Evolutionary conservation across 2,329 filamentous ascomycete genomes (phyloP), one percentile per base, ranked within the genome.

Genomic region (Claviceps sp.): DNA sequence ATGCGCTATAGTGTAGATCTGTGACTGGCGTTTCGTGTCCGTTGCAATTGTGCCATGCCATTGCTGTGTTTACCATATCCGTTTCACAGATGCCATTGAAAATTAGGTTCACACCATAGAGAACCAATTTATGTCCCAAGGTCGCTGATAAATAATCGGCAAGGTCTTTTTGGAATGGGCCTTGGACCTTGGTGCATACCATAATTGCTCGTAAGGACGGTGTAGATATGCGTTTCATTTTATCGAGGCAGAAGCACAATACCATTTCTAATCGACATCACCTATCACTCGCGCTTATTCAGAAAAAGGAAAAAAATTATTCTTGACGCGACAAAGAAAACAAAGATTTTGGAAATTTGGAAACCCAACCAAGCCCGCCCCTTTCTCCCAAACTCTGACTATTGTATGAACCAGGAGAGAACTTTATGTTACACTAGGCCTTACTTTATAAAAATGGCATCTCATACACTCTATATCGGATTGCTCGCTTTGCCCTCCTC

Each of bases 401-500:
- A 59, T 60, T 51, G 52, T 62, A 62, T 66, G 61, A 68, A 68
- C 63, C 67, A 65, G 41, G 50, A 53, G 64, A 62, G 62, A 65
- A 67, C 65, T 73, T 73, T 76, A 76, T 76, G 73, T 66, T 76
- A 76, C 73, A 76, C 70, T 73, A 73, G 68, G 69, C 67, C 66
- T 69, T 54, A 30, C 37, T 63, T 68, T 51, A 16, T 37, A 13
- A 61, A 69, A 71, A 71, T 68, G 70, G 70, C 71, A 75, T 75
- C 70, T 72, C 70, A 71, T 76, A 76, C 73, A 76, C 70, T 76
- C 73, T 76, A 76, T 76, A 71, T 69, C 70, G 67, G 65, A 65
- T 62, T 65, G 30, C 63, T 62, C 62, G 61, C 62, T 62, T 65
- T 62, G 64, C 62, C 20, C 42, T 8, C 20, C 42, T 44, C 42